Conservation (phyloP, 768 basidiomycete genomes). For the Myochromella boudieri region DNA sequence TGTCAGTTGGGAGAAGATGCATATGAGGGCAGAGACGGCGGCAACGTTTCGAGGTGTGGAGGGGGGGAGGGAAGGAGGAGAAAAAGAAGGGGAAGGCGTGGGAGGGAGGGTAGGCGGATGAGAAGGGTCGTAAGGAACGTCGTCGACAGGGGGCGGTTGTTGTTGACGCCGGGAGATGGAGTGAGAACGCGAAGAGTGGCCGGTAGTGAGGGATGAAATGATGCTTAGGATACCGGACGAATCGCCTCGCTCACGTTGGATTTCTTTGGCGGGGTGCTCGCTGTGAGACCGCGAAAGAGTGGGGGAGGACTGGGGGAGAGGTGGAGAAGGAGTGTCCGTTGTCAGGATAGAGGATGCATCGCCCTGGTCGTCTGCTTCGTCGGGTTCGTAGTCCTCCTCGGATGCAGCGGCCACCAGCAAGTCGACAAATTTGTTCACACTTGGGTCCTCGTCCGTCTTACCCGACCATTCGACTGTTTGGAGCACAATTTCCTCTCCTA, state of each 20-base stretch:
- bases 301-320: slow-evolving; percentile 44
- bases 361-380: slow-evolving; percentile 44
- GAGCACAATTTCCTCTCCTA: slow-evolving; percentile 69
- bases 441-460: slow-evolving; percentile 22
- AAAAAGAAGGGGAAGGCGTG: no score
- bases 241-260: slow-evolving; percentile 47
- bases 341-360: slow-evolving; percentile 41
- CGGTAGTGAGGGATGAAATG: slow-evolving; percentile 59
- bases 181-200: slow-evolving; percentile 55
- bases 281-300: slow-evolving; percentile 58
- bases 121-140: slow-evolving; percentile 19
- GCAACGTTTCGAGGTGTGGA: slow-evolving; percentile 48
- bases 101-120: slow-evolving; percentile 19
- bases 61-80: slow-evolving; percentile 17
- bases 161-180: slow-evolving; percentile 49
- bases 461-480: slow-evolving; percentile 42
- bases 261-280: slow-evolving; percentile 46
- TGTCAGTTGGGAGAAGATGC: slow-evolving; percentile 66
- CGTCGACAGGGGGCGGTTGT: slow-evolving; percentile 33
- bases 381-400: slow-evolving; percentile 28
- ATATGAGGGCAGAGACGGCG: slow-evolving; percentile 62
- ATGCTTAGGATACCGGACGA: slow-evolving; percentile 58
- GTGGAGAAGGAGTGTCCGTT: slow-evolving; percentile 37
- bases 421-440: slow-evolving; percentile 33
- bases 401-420: slow-evolving; percentile 40